phyloP scores from a whole-genome alignment of 208 protist genomes.

The Zelonia costaricensis region DNA sequence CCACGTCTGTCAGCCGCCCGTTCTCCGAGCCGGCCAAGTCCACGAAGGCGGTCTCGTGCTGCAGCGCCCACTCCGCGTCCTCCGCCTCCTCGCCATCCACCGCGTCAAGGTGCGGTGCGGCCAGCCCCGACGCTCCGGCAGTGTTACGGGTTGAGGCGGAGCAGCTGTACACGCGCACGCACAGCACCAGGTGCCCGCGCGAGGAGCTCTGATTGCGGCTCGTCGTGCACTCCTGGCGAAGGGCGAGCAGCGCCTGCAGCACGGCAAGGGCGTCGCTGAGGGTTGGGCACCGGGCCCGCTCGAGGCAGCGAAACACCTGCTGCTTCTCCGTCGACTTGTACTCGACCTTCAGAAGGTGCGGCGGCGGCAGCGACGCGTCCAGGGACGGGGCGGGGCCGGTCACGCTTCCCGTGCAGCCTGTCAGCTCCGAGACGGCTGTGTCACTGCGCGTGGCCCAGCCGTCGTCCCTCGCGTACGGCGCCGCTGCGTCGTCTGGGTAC shows the following conservation, averaged over 20 bases:
- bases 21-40: constrained; percentile 78
- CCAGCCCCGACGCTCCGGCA: too few species aligned
- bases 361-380: neutral
- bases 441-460: neutral
- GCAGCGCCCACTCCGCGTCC: constrained; percentile 1
- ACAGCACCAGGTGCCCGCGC: constrained; percentile 45
- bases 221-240: constrained; percentile 45
- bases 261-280: constrained; percentile 33
- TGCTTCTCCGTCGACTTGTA: constrained; percentile 60
- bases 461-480: neutral
- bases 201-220: constrained; percentile 56
- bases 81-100: neutral
- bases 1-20: constrained; percentile 19
- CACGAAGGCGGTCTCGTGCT: constrained; percentile 54
- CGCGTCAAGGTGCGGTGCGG: neutral
- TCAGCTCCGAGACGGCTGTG: neutral
- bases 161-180: constrained; percentile 33
- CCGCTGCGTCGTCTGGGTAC: neutral
- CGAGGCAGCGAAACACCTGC: constrained; percentile 40
- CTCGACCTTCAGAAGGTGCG: constrained; percentile 19
- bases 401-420: neutral
- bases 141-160: too few species aligned
- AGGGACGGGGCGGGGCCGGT: neutral
- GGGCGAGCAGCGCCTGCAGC: constrained; percentile 33
- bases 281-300: constrained; percentile 35